These are phyloP conservation scores for Tricholoma matsutake DNA, from an alignment of 768 basidiomycete species.

Conservation along the genomic window DNA sequence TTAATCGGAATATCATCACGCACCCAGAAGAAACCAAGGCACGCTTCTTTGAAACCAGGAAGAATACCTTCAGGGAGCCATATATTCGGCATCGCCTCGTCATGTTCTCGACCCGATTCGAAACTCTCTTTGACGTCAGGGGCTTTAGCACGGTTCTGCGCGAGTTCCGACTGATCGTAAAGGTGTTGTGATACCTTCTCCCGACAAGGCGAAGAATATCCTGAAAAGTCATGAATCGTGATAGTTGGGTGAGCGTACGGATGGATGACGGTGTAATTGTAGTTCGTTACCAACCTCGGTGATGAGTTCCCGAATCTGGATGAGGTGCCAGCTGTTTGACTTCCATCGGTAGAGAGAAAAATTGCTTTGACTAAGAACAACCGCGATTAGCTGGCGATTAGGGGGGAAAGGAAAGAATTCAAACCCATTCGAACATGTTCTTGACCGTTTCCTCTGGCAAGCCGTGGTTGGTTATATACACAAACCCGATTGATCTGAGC, in stretches of 20 bases:
- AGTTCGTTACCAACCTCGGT: constrained; percentile 31
- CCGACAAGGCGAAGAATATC: constrained; percentile 36
- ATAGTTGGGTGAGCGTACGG: constrained; percentile 14
- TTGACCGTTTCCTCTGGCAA: constrained; percentile 34
- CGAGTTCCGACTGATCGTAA: constrained; percentile 29
- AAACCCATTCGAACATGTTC: constrained; percentile 41
- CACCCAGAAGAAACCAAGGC: constrained; percentile 50
- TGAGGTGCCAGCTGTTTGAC: constrained; percentile 44
- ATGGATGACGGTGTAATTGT: constrained; percentile 16
- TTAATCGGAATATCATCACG: constrained; percentile 10
- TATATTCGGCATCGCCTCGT: constrained; percentile 47
- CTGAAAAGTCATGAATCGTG: constrained; percentile 18
- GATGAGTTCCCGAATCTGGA: constrained; percentile 41
- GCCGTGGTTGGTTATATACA: constrained; percentile 44
- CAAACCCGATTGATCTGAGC: constrained; percentile 46
- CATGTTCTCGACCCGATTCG: constrained; percentile 50
- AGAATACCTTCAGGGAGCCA: constrained; percentile 53
- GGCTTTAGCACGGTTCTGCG: constrained; percentile 25
- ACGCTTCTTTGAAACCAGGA: constrained; percentile 52
- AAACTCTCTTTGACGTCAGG: constrained; percentile 52
- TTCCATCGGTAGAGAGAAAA: constrained; percentile 37
- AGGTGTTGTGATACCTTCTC: constrained; percentile 39
- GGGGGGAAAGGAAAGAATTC: constrained; percentile 1
- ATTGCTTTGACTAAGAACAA: constrained; percentile 27
- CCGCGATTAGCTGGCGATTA: neutral